phyloP scores from a whole-genome alignment of 257 asterid species.

The Jacaranda mimosifolia region DNA sequence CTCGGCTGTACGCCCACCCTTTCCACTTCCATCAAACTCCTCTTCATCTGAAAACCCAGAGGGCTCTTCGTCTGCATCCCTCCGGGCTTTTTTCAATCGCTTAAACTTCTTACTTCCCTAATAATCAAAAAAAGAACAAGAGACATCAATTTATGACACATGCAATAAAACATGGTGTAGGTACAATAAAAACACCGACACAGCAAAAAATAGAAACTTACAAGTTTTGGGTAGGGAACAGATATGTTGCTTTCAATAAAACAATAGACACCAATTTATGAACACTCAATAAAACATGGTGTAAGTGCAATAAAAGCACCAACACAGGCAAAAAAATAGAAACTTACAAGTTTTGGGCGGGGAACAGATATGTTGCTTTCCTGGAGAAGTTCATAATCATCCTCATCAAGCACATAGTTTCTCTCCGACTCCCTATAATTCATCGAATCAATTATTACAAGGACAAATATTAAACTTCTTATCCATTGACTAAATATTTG shows the following conservation, averaged over 20 bases:
- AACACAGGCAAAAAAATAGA: neutral
- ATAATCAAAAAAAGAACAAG: slow-evolving; percentile 22
- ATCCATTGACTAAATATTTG: neutral
- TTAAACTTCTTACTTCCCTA: slow-evolving; percentile 87
- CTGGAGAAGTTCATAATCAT: slow-evolving; percentile 93
- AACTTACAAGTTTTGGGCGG: slow-evolving; percentile 62
- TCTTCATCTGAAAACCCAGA: slow-evolving; percentile 87
- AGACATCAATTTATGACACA: neutral
- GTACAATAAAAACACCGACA: slow-evolving; percentile 12
- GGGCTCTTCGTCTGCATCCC: slow-evolving; percentile 75
- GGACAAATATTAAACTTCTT: neutral
- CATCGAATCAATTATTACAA: slow-evolving; percentile 3
- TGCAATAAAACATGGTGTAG: neutral
- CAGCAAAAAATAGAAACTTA: slow-evolving; percentile 21
- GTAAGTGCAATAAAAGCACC: slow-evolving; percentile 1
- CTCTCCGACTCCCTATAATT: slow-evolving; percentile 72
- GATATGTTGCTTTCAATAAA: slow-evolving; percentile 72
- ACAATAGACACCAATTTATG: neutral
- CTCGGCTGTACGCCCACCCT: slow-evolving; percentile 77
- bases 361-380: slow-evolving; percentile 88
- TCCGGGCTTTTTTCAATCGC: slow-evolving; percentile 85
- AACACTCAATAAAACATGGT: neutral
- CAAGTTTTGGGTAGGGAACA: slow-evolving; percentile 80
- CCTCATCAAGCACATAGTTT: slow-evolving; percentile 81
- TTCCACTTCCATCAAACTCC: slow-evolving; percentile 74